Base-by-base conservation (phyloP, 2,329 filamentous ascomycete species). In the Phaeosphaeria sp. region DNA sequence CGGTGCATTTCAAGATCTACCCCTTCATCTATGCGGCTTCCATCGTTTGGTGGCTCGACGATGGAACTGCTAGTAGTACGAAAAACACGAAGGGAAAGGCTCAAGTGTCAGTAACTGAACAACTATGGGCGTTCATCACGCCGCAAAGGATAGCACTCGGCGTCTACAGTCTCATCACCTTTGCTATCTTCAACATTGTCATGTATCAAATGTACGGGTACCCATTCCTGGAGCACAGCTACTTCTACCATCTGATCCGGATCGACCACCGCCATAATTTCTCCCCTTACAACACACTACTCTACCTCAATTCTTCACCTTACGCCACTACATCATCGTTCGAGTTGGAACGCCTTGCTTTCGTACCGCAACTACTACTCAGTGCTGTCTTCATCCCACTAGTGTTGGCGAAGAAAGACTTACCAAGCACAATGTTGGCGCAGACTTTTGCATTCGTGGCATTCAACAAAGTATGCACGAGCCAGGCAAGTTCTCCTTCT, bases 401-500 rank as follows among this genome's bases (percentile, higher is more conserved):
- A 1, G 83, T 84, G 1, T 80, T 97, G 20, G 91, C 92, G 17
- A 96, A 94, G 75, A 90, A 87, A 67, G 89, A 95, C 68, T 84
- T 99, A 0, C 84, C 93, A 0, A 86, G 88, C 0, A 89, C 91
- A 5, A 93, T 98, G 91, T 85, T 98, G 60, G 92, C 92, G 3
- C 95, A 99, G 79, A 98, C 95, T 0, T 97, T 97, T 78, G 92
- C 94, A 0, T 99, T 99, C 77, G 95, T 98, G 3, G 89, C 93
- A 0, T 98, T 98, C 69, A 99, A 99, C 81, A 99, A 99, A 81
- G 95, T 99, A 61, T 98, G 94, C 84, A 99, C 95, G 2, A 97
- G 93, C 72, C 94, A 98, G 85, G 92, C 95, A 85, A 63, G 84
- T 73, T 15, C 22, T 17, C 30, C 9, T 17, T 44, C 9, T n/a